These are phyloP conservation scores for Sphaerulina musiva DNA, from an alignment of 2,329 filamentous ascomycete species.

Conservation along the genomic window DNA sequence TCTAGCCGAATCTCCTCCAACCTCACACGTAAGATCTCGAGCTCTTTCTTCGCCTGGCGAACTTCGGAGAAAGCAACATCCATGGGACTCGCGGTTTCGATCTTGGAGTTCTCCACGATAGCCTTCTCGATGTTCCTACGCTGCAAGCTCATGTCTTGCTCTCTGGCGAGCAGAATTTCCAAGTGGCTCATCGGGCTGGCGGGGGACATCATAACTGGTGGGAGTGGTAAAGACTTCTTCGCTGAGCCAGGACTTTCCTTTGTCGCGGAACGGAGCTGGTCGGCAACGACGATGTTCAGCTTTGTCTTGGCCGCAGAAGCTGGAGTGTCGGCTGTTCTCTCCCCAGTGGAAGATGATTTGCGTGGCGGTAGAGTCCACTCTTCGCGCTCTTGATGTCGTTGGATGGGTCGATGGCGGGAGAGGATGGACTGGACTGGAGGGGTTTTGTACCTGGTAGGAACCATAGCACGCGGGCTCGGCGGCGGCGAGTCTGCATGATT, in stretches of 20 bases:
- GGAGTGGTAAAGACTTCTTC: conserved; percentile 30
- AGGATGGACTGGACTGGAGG: conserved; percentile 31
- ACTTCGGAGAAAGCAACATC: conserved; percentile 53
- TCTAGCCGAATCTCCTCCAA: conserved; percentile 67
- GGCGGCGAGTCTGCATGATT: conserved; percentile 33
- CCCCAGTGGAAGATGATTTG: conserved; percentile 10
- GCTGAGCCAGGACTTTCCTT: conserved; percentile 12
- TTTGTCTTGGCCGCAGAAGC: conserved; percentile 12
- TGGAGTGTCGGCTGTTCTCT: background rate
- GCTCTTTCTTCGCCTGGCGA: conserved; percentile 56
- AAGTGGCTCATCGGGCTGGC: conserved; percentile 44
- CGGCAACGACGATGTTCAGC: conserved; percentile 9
- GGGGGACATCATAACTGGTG: conserved; percentile 40
- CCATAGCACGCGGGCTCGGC: conserved; percentile 36
- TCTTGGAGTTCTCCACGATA: conserved; percentile 69
- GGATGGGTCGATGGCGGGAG: conserved; percentile 30
- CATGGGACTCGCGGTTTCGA: conserved; percentile 62
- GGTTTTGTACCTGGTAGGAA: conserved; percentile 29
- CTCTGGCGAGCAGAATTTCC: conserved; percentile 58
- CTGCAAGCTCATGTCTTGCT: conserved; percentile 59
- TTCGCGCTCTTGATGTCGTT: conserved; percentile 24
- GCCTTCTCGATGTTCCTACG: conserved; percentile 64
- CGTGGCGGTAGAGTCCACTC: conserved; percentile 26
- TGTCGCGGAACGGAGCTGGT: conserved; percentile 9
- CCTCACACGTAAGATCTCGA: conserved; percentile 59